Evolutionary conservation across 169 alveolate genomes (phyloP), one percentile per base, ranked within the genome.

Genomic region (Ophryocystis elektroscirrha): DNA sequence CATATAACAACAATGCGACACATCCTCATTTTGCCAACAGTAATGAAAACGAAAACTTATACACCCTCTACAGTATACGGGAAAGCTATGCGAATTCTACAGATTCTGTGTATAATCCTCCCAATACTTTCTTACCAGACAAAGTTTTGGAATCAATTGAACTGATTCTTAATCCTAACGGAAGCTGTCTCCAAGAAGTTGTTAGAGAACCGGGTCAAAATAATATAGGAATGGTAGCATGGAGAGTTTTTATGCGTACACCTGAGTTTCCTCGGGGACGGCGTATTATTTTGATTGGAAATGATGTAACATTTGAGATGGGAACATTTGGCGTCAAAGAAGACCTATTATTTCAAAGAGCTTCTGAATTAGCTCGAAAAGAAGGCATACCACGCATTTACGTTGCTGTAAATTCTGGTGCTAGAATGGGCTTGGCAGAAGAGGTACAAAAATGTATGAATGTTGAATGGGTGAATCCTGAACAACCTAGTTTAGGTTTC

Each of bases 331-430:
- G 82, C 25, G 74, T 73, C 23, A 57, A 46, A 38, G 82, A 73
- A 65, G 74, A 73, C 56, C 56, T 38, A 19, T 29, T 64, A 53
- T 73, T 61, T 59, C 59, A 67, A 42, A 52, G 57, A 25, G 76
- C 75, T 38, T 70, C 84, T 4, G 66, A 67, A 47, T 67, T 62
- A 29, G 76, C 88, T 3, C 71, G 88, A 28, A 52, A 59, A 38
- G 63, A 56, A 16, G 78, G 78, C 48, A 43, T 74, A 4, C 87
- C 84, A 0, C 68, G 82, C 16, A 57, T 74, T 28, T 74, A 65
- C 54, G 70, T 74, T 29, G 76, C 84, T 1, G 69, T 74, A 56
- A 74, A 74, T 61, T 63, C 76, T 28, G 87, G 87, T 20, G 84
- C 84, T 0, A 58, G 83, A 30, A 71, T 78, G 42, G 84, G 84